These are phyloP conservation scores for Pelargonium australe DNA, from an alignment of 441 rosid species.

Conservation along the genomic window DNA sequence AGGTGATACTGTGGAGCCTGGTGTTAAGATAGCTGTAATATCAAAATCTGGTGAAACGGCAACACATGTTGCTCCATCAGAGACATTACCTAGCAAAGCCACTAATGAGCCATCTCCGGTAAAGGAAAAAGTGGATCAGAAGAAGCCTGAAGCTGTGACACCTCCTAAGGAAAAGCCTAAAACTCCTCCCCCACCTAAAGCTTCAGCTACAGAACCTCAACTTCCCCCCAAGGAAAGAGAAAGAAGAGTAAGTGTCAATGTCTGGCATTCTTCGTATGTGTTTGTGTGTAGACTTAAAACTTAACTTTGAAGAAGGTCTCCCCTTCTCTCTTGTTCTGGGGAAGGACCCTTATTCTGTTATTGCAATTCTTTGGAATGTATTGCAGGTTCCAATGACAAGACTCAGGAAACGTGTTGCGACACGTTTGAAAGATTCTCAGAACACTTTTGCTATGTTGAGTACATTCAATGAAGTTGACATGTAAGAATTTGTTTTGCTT, in stretches of 20 bases:
- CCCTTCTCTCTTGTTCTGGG: background rate
- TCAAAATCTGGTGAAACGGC: constrained; percentile 37
- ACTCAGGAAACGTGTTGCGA: constrained; percentile 50
- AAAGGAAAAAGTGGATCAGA: constrained; percentile 22
- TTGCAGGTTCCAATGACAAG: constrained; percentile 57
- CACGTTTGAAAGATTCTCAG: constrained; percentile 53
- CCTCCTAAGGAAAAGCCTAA: constrained; percentile 32
- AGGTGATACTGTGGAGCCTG: constrained; percentile 57
- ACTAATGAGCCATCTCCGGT: constrained; percentile 24
- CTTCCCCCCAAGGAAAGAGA: constrained; percentile 54
- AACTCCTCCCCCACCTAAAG: constrained; percentile 28
- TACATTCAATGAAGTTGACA: constrained; percentile 56
- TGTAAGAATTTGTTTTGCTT: constrained; percentile 28
- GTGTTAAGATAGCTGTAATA: constrained; percentile 43
- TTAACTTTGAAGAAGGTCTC: background rate
- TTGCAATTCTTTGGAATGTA: constrained; percentile 8
- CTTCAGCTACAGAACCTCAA: constrained; percentile 41
- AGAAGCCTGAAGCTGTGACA: constrained; percentile 28
- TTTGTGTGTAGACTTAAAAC: background rate
- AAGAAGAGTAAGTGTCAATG: constrained; percentile 34
- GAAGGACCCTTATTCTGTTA: background rate
- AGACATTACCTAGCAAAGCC: constrained; percentile 23
- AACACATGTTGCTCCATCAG: constrained; percentile 36
- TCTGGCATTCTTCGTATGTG: background rate
- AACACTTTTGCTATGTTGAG: constrained; percentile 50